Evolutionary conservation across 768 basidiomycete genomes (phyloP).

Genomic region (Sarcodon sp.): DNA sequence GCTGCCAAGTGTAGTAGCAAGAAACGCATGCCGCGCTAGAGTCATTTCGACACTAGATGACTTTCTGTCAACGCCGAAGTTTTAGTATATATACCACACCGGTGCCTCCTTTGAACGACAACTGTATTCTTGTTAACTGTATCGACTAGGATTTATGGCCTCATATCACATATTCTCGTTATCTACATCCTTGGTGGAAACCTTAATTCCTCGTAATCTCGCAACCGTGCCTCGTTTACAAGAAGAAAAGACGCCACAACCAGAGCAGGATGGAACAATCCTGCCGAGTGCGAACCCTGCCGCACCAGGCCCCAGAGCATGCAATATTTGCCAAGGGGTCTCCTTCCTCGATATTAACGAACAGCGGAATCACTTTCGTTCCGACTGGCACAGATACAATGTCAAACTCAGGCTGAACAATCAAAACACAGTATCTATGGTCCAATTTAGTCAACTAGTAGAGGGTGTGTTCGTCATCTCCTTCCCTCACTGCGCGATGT

Average conservation of each 20-base stretch:
- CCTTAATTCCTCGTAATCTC: conserved; percentile 56
- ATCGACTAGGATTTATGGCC: conserved; percentile 2
- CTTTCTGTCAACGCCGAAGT: too few species aligned
- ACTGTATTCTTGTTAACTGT: too few species aligned
- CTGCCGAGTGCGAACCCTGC: conserved; percentile 11
- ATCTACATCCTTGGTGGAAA: conserved; percentile 54
- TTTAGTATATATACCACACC: too few species aligned
- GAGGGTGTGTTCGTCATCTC: conserved; percentile 43
- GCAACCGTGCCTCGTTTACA: conserved; percentile 23
- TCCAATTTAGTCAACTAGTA: conserved; percentile 63
- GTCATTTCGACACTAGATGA: too few species aligned
- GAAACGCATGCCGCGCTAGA: too few species aligned
- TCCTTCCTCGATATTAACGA: conserved; percentile 65
- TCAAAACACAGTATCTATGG: conserved; percentile 48
- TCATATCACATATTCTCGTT: conserved; percentile 62
- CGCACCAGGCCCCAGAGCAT: conserved; percentile 36
- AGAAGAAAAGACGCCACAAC: conserved; percentile 18
- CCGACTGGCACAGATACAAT: conserved; percentile 98
- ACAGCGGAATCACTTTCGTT: conserved; percentile 78
- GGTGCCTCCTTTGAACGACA: too few species aligned
- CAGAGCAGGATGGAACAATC: conserved; percentile 14
- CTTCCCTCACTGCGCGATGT: background rate
- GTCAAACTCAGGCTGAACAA: conserved; percentile 70
- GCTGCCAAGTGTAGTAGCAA: too few species aligned
- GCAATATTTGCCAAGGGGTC: conserved; percentile 61